Percentiles rank a stretch among this genome's conserved stretches.
These are phyloP conservation scores for Neurospora hispaniola DNA, from an alignment of 495 filamentous ascomycete genomes.

Conservation along the genomic window DNA sequence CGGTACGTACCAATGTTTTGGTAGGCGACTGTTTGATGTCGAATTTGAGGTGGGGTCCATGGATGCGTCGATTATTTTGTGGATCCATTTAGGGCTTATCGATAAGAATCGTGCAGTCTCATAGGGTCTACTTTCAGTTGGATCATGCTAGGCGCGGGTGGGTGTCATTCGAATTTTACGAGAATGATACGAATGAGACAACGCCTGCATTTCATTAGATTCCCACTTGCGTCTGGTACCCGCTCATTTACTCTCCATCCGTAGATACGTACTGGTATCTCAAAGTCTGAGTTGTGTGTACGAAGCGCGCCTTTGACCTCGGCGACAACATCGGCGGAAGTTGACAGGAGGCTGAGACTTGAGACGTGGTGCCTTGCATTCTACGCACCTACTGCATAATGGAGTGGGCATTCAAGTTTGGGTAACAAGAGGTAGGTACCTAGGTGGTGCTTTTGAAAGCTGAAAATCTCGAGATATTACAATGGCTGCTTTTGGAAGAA, in stretches of 20 bases:
- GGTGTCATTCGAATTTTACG: neutral
- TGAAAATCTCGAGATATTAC: neutral
- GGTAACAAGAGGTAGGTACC: no score
- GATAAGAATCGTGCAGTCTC: neutral
- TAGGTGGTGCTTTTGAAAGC: no score
- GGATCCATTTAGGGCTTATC: neutral
- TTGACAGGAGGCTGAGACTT: neutral
- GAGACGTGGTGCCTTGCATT: neutral
- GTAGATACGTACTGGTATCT: neutral
- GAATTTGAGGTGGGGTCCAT: neutral
- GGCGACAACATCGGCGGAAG: neutral
- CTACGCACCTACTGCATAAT: neutral
- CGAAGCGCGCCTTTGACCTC: neutral
- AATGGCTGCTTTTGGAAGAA: neutral
- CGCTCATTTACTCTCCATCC: neutral
- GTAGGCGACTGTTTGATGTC: neutral
- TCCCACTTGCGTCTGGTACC: neutral
- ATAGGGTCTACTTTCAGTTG: no score
- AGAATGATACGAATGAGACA: neutral
- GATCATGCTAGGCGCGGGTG: neutral
- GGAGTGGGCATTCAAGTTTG: neutral
- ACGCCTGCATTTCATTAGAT: neutral
- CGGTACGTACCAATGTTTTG: neutral
- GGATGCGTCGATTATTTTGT: neutral
- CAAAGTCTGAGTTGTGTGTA: neutral